Conservation (phyloP, 441 rosid genomes). For the Eutrema salsugineum region DNA sequence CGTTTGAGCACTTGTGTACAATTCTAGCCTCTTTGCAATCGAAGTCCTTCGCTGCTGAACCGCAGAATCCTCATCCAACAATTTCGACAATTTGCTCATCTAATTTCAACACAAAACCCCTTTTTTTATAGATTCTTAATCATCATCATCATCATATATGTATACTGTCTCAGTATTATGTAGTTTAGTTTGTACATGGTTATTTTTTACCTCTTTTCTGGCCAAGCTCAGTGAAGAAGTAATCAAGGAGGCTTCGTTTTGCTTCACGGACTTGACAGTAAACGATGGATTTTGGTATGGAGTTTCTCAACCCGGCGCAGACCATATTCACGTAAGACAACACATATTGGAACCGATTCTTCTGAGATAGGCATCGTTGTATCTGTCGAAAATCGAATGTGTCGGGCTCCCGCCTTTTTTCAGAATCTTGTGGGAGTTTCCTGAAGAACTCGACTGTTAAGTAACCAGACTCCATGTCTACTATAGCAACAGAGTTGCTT, state of each 20-base stretch:
- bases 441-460: constrained; percentile 87
- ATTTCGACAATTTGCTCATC: constrained; percentile 47
- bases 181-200: not conserved
- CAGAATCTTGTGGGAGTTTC: constrained; percentile 89
- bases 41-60: constrained; percentile 62
- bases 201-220: constrained; percentile 55
- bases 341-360: constrained; percentile 78
- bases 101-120: constrained; percentile 24
- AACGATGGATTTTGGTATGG: constrained; percentile 83
- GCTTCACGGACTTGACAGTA: constrained; percentile 93
- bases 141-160: no score
- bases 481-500: constrained; percentile 75
- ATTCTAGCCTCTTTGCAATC: constrained; percentile 69
- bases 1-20: constrained; percentile 73
- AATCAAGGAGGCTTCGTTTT: constrained; percentile 82
- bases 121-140: not conserved
- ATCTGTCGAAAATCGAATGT: constrained; percentile 79
- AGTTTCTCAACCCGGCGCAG: constrained; percentile 63
- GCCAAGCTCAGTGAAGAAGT: constrained; percentile 81
- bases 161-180: no score
- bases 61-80: constrained; percentile 78
- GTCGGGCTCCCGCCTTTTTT: constrained; percentile 95
- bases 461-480: constrained; percentile 88
- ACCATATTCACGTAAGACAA: constrained; percentile 82
- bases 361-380: constrained; percentile 78